These are phyloP conservation scores for Ganoderma sinense DNA, from an alignment of 1,284 basidiomycete genomes.

Conservation along the genomic window DNA sequence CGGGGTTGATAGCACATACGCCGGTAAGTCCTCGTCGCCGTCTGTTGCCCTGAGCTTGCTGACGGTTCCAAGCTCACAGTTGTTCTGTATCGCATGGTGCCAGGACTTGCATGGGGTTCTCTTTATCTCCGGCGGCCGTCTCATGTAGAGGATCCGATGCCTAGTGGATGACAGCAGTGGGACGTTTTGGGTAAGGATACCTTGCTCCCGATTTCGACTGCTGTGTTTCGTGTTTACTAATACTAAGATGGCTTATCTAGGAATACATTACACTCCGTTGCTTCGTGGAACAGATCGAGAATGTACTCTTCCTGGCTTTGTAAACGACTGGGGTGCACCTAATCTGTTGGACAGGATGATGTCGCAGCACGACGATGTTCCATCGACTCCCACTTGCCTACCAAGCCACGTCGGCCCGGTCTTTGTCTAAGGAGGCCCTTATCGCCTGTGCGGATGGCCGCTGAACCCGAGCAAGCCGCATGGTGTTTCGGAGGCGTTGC, in stretches of 20 bases:
- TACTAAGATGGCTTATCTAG: neutral
- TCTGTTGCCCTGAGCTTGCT: constrained; percentile 1
- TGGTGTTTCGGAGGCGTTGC: neutral
- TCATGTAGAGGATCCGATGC: neutral
- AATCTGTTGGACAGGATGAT: neutral
- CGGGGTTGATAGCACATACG: constrained; percentile 25
- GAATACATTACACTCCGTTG: neutral
- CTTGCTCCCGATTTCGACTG: neutral
- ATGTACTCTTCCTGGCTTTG: neutral
- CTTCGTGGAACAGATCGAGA: neutral
- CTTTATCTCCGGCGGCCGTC: neutral
- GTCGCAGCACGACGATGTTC: neutral
- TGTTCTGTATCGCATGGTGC: neutral
- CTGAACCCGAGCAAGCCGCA: neutral
- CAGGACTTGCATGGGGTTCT: neutral
- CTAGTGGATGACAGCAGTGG: neutral
- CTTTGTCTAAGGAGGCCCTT: neutral
- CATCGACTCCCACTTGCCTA: neutral
- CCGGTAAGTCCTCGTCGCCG: constrained; percentile 16
- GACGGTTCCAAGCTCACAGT: neutral
- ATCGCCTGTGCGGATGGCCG: neutral
- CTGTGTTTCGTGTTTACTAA: neutral
- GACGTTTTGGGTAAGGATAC: neutral
- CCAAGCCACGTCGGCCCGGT: neutral
- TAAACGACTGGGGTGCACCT: neutral